A percentile compares a stretch with the other conserved stretches of the same genome.
Evolutionary conservation across 768 basidiomycete genomes (phyloP).

Genomic region (Auricularia cornea): DNA sequence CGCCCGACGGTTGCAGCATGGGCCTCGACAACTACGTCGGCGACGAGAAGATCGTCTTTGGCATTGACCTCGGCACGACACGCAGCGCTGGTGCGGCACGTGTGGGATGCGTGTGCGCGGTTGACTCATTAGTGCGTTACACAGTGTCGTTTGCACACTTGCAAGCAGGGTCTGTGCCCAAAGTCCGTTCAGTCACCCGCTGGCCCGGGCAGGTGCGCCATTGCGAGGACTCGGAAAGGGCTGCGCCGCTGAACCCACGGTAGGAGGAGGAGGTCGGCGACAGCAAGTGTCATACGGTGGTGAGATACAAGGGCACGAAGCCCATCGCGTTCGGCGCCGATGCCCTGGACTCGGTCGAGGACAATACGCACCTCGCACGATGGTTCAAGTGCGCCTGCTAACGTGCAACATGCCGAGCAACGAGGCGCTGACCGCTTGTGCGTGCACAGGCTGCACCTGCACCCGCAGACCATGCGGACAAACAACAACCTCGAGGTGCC

Average conservation of each 20-base stretch:
- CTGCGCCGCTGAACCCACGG: not conserved
- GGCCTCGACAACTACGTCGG: not conserved
- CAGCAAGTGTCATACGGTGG: slow-evolving; percentile 1
- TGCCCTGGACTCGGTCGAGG: slow-evolving; percentile 2
- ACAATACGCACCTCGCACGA: not conserved
- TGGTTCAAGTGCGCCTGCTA: slow-evolving; percentile 2
- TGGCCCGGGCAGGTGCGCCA: slow-evolving; percentile 2
- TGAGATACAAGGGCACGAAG: not conserved
- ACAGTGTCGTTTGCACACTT: not conserved
- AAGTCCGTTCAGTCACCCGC: slow-evolving; percentile 3
- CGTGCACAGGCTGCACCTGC: slow-evolving; percentile 1
- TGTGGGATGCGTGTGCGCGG: not conserved
- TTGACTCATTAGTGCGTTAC: too few relatives aligned
- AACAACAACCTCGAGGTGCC: slow-evolving; percentile 3
- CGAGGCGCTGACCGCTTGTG: not conserved
- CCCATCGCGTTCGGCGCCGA: slow-evolving; percentile 1
- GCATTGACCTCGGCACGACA: not conserved
- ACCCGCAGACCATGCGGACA: slow-evolving; percentile 3
- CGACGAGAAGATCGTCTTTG: not conserved
- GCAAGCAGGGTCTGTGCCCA: not conserved
- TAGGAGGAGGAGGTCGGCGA: not conserved
- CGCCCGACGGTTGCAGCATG: not conserved
- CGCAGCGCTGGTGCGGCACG: not conserved
- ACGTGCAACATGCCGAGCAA: not conserved
- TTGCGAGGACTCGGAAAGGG: not conserved